These are phyloP conservation scores for Suillus paluster DNA, from an alignment of 768 basidiomycete species.

Conservation along the genomic window DNA sequence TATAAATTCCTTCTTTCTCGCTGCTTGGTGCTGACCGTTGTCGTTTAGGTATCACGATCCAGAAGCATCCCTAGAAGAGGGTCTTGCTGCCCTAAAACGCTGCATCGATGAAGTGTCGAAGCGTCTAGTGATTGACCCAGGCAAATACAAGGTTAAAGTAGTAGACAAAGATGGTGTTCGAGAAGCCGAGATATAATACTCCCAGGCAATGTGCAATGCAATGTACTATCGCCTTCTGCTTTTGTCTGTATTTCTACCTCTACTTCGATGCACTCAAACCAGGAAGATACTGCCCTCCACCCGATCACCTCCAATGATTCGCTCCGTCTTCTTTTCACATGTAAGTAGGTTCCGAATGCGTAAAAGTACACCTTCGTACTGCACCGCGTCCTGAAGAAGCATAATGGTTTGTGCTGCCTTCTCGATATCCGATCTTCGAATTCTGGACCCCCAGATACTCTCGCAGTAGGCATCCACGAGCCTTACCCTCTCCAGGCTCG, in stretches of 20 bases:
- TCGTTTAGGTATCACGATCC: constrained; percentile 84
- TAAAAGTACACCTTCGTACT: constrained; percentile 26
- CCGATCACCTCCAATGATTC: constrained; percentile 58
- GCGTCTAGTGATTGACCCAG: constrained; percentile 78
- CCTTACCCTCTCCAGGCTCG: constrained; percentile 38
- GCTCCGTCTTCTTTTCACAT: constrained; percentile 56
- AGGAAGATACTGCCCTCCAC: constrained; percentile 34
- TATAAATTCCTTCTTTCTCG: not conserved
- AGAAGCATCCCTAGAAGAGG: constrained; percentile 83
- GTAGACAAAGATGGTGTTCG: constrained; percentile 92
- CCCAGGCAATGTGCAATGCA: not conserved
- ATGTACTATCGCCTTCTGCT: not conserved
- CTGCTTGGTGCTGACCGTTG: constrained; percentile 12
- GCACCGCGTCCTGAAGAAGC: constrained; percentile 11
- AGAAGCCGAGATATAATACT: constrained; percentile 69
- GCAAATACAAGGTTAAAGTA: constrained; percentile 85
- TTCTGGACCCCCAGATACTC: constrained; percentile 62
- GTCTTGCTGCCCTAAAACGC: constrained; percentile 78
- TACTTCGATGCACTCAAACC: constrained; percentile 13
- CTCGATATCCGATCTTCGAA: constrained; percentile 55
- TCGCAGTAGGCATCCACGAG: constrained; percentile 58
- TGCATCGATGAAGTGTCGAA: constrained; percentile 90
- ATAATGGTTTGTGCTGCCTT: constrained; percentile 25
- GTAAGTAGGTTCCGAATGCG: constrained; percentile 45
- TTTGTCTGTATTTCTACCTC: not conserved